Percentiles rank a stretch among this genome's conserved stretches.
These are phyloP conservation scores for Ophiorrhiza pumila DNA, from an alignment of 257 asterid genomes.

Conservation along the genomic window DNA sequence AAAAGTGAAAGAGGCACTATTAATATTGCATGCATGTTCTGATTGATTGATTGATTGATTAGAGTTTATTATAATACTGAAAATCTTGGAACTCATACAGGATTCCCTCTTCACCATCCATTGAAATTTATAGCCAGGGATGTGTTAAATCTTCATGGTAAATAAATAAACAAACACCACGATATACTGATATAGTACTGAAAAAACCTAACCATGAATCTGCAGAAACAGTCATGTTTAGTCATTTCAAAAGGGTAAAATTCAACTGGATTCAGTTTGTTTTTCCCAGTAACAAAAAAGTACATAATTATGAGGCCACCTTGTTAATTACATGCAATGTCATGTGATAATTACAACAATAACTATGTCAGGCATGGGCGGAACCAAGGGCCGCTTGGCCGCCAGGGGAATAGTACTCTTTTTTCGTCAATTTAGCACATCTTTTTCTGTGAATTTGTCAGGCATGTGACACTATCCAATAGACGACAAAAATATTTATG, in stretches of 20 bases:
- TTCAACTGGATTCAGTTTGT: conserved; percentile 5
- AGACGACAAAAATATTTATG: too few species aligned
- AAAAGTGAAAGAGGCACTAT: neutral
- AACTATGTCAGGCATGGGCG: too few species aligned
- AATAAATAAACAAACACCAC: neutral
- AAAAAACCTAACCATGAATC: neutral
- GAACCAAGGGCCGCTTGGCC: too few species aligned
- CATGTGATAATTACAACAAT: too few species aligned
- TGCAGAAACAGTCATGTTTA: neutral
- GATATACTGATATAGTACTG: neutral
- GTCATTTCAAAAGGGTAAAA: conserved; percentile 9
- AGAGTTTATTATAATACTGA: too few species aligned
- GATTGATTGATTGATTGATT: neutral
- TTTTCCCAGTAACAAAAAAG: neutral
- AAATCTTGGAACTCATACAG: neutral
- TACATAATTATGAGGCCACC: too few species aligned
- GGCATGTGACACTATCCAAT: too few species aligned
- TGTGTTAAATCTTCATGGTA: neutral
- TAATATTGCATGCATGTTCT: neutral
- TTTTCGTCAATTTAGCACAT: too few species aligned
- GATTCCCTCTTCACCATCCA: neutral
- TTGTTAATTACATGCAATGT: too few species aligned
- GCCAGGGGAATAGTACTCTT: too few species aligned
- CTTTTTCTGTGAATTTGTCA: too few species aligned
- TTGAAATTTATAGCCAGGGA: too few species aligned